These are phyloP conservation scores for Cyclotella cryptica DNA, from an alignment of 108 stramenopile species.

Conservation along the genomic window DNA sequence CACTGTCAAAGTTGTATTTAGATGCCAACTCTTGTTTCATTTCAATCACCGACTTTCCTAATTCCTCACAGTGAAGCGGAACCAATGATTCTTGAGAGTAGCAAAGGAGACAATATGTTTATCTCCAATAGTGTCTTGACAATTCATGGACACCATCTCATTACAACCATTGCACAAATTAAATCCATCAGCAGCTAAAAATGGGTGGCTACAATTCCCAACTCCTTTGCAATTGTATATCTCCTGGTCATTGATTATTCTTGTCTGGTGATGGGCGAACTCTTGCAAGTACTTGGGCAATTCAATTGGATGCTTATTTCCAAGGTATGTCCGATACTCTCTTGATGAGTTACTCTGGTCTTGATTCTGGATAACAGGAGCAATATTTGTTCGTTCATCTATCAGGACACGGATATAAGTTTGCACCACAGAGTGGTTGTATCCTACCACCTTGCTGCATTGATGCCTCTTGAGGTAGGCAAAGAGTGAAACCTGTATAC, in stretches of 20 bases:
- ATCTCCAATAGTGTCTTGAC: not conserved
- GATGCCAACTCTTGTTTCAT: slow-evolving; percentile 17
- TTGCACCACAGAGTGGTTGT: too few relatives aligned
- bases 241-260: slow-evolving; percentile 1
- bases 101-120: slow-evolving; percentile 12
- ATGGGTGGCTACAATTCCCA: too few relatives aligned
- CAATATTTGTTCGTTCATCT: slow-evolving; percentile 9
- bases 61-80: too few relatives aligned
- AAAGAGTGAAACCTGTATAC: slow-evolving; percentile 6
- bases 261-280: slow-evolving; percentile 1
- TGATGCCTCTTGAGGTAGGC: too few relatives aligned
- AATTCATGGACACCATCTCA: not conserved
- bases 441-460: too few relatives aligned
- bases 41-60: not conserved
- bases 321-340: too few relatives aligned
- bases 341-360: too few relatives aligned
- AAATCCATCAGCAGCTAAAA: slow-evolving; percentile 8
- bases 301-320: too few relatives aligned
- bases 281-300: slow-evolving; percentile 17
- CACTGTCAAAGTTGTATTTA: too few relatives aligned
- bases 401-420: too few relatives aligned
- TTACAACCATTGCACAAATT: not conserved
- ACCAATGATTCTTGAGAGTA: slow-evolving; percentile 7
- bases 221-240: slow-evolving; percentile 1
- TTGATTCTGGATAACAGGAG: too few relatives aligned